Base-by-base conservation (phyloP, 345 rosid genomes). In the Arabidopsis arenosa region DNA sequence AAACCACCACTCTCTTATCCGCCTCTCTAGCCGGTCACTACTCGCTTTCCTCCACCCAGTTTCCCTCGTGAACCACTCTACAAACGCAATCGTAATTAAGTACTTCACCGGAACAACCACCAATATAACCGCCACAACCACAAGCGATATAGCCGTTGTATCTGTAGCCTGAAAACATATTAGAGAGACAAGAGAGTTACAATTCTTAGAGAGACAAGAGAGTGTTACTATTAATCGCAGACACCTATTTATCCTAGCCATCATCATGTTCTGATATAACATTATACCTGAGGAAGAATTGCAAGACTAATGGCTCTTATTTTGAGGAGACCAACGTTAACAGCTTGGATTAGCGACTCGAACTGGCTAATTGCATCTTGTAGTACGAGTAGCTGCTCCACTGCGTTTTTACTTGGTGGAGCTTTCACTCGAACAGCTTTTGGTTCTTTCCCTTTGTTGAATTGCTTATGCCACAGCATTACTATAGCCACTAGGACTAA, bases 1-100 rank as follows among this genome's bases (percentile, higher is more conserved):
- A 61, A 87, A 64, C 98, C 96, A 94, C 98, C 98, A 91, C 68
- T 94, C 98, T 77, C 90, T 84, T 52, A 90, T n/a, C 74, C 95
- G 86, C 71, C 97, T 83, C 61, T 86, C 65, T 75, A 67, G 72
- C 79, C 89, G 82, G 52, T 84, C 83, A 57, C 83, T 83, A 87
- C 96, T 94, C 77, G 86, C 93, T 83, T 78, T 92, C 86, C 97
- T 82, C 63, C 64, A 85, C 6, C 90, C 86, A 75, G 86, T 74
- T 75, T 90, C 89, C 87, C 98, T 81, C 0, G 96, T 92, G 83
- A 87, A 94, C 54, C 83, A 83, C 82, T 94, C 98, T 13, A 88
- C 58, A 77, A 85, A 90, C 67, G 76, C 80, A 21, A 85, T 13
- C 73, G 87, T 76, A 72, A 87, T 35, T 28, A 86, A 13, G 84